Percentiles rank a stretch among this genome's conserved stretches.
Evolutionary conservation across 2,329 filamentous ascomycete genomes (phyloP).

Genomic region (Colletotrichum eleusines): DNA sequence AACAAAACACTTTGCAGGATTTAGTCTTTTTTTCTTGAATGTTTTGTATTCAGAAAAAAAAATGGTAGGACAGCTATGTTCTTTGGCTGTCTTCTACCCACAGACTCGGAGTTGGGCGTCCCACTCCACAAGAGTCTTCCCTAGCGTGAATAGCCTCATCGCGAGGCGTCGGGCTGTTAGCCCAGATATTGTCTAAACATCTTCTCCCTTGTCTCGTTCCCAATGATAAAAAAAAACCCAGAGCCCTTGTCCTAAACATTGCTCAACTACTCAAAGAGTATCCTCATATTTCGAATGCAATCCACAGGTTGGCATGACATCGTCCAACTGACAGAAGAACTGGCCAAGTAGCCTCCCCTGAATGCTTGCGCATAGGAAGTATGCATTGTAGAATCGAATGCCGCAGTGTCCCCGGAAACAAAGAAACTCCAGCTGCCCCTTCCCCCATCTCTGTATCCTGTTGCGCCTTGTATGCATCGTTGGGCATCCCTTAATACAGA

Average conservation of each 20-base stretch:
- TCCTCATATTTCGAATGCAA: background rate
- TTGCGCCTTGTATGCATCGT: slow-evolving; percentile 34
- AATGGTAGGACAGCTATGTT: background rate
- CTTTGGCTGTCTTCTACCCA: background rate
- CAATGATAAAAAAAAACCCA: background rate
- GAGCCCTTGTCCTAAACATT: background rate
- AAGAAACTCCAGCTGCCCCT: slow-evolving; percentile 40
- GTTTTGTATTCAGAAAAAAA: slow-evolving; percentile 4
- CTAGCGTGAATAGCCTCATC: background rate
- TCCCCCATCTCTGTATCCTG: slow-evolving; percentile 21
- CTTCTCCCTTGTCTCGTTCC: slow-evolving; percentile 25
- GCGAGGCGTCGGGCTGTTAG: slow-evolving; percentile 28
- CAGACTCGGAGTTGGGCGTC: background rate
- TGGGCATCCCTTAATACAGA: slow-evolving; percentile 8
- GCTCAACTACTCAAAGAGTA: background rate
- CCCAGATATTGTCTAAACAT: slow-evolving; percentile 41
- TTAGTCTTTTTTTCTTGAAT: background rate
- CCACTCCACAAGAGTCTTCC: background rate
- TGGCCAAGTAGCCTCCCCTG: background rate
- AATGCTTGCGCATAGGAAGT: slow-evolving; percentile 29
- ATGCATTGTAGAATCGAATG: slow-evolving; percentile 35
- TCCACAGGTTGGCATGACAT: slow-evolving; percentile 19
- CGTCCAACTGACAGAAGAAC: background rate
- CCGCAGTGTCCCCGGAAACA: background rate
- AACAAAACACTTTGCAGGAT: too few relatives aligned